phyloP scores from a whole-genome alignment of 164 flowering plant genomes.

The Protea cynaroides region DNA sequence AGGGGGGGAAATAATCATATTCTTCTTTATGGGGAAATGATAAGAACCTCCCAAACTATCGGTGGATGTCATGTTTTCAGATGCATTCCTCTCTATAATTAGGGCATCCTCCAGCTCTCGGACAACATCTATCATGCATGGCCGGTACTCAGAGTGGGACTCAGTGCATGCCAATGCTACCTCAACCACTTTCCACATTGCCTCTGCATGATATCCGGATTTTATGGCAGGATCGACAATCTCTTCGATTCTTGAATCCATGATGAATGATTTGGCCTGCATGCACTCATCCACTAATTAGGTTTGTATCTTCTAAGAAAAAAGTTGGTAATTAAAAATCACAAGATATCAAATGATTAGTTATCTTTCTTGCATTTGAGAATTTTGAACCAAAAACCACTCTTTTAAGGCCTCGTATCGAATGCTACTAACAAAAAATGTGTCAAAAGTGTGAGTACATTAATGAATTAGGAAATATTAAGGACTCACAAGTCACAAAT shows the following conservation, averaged over 20 bases:
- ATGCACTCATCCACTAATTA: neutral
- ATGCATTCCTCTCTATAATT: slow-evolving; percentile 81
- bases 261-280: slow-evolving; percentile 63
- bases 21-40: slow-evolving; percentile 44
- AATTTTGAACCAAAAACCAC: too few species aligned
- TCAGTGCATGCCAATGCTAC: slow-evolving; percentile 62
- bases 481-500: too few species aligned
- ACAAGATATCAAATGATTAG: too few species aligned
- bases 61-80: slow-evolving; percentile 74
- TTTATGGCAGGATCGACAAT: slow-evolving; percentile 67
- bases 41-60: slow-evolving; percentile 68
- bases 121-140: slow-evolving; percentile 67
- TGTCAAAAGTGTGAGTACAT: too few species aligned
- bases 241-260: slow-evolving; percentile 61
- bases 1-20: slow-evolving; percentile 25
- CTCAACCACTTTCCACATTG: slow-evolving; percentile 83
- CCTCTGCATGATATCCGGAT: slow-evolving; percentile 65
- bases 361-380: too few species aligned
- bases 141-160: slow-evolving; percentile 57
- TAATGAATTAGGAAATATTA: too few species aligned
- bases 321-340: too few species aligned
- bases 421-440: too few species aligned
- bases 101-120: slow-evolving; percentile 80
- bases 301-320: too few species aligned
- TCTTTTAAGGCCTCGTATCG: too few species aligned